Conservation (phyloP, 306 rosid genomes). For the Luffa aegyptiaca region DNA sequence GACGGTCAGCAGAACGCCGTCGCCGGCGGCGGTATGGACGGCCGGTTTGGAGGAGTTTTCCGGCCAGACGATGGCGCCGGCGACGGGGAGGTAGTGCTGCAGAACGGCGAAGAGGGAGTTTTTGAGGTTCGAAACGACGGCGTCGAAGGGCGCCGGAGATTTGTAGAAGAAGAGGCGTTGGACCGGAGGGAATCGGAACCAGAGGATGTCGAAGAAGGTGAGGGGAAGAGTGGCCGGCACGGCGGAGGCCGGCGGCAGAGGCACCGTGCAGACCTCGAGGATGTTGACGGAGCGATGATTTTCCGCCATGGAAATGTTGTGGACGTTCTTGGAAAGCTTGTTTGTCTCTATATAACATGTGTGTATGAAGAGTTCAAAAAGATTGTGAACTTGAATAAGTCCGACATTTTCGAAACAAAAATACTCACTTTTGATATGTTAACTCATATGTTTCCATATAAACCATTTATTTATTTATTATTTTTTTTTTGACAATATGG, state of each 20-base stretch:
- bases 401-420: too few species aligned
- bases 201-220: conserved; percentile 23
- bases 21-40: not conserved
- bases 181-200: conserved; percentile 6
- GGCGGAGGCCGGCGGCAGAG: conserved; percentile 21
- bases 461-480: too few species aligned
- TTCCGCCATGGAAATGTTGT: not conserved
- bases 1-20: conserved; percentile 11
- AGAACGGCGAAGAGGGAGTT: conserved; percentile 24
- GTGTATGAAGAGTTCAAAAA: not conserved
- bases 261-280: not conserved
- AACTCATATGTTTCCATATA: too few species aligned
- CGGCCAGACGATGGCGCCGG: not conserved
- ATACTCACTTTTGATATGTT: too few species aligned
- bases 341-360: not conserved
- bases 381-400: too few species aligned
- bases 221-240: conserved; percentile 22
- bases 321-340: not conserved
- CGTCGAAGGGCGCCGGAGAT: conserved; percentile 16
- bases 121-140: conserved; percentile 21
- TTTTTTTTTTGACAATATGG: too few species aligned
- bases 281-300: not conserved
- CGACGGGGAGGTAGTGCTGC: conserved; percentile 22
- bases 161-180: conserved; percentile 26
- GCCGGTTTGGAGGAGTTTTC: conserved; percentile 19